Conservation (phyloP, 208 protist species). For the Wallacemonas collosoma region DNA sequence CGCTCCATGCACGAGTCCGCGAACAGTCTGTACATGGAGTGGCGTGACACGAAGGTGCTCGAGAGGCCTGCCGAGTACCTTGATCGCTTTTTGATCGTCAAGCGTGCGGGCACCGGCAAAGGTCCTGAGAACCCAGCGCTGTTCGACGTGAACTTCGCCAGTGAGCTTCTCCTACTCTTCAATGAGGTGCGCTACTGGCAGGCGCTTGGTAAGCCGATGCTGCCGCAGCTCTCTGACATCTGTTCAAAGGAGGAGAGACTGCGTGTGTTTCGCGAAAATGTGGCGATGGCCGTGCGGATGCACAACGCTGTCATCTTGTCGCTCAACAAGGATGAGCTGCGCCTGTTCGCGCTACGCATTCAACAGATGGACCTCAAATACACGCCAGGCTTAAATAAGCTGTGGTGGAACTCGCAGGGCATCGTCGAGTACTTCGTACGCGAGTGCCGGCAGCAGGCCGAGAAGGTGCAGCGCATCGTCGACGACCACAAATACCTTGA, state of each 20-base stretch:
- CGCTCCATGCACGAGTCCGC: conserved; percentile 84
- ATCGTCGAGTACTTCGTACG: conserved; percentile 96
- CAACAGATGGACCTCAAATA: conserved; percentile 92
- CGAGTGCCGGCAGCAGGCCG: conserved; percentile 89
- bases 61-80: conserved; percentile 77
- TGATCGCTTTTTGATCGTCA: conserved; percentile 85
- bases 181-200: conserved; percentile 96
- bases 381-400: conserved; percentile 90
- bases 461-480: conserved; percentile 89
- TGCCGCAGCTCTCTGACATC: conserved; percentile 86
- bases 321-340: conserved; percentile 87
- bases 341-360: conserved; percentile 95
- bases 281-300: conserved; percentile 93
- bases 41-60: conserved; percentile 67
- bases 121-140: conserved; percentile 55
- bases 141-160: conserved; percentile 95
- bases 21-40: conserved; percentile 74
- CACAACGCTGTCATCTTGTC: conserved; percentile 95
- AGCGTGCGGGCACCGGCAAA: conserved; percentile 50
- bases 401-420: conserved; percentile 94
- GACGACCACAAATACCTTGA: conserved; percentile 94
- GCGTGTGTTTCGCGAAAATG: conserved; percentile 95
- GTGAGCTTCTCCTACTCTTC: conserved; percentile 92
- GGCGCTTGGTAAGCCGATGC: conserved; percentile 88
- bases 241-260: conserved; percentile 90